Conservation (phyloP, 441 rosid genomes). For the Bruguiera hainesii region DNA sequence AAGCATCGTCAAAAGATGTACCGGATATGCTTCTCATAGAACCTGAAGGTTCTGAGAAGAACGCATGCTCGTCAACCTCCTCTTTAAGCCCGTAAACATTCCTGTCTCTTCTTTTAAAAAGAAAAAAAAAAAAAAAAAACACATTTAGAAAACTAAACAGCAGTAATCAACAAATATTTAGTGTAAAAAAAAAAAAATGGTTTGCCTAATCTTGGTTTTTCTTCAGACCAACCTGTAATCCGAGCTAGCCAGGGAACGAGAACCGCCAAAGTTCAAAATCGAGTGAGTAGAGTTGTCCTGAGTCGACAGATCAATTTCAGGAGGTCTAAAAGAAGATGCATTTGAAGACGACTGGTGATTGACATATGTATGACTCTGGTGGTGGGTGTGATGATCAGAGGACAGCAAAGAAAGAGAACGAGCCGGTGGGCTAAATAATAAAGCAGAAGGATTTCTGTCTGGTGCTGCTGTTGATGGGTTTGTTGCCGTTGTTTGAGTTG, state of each 20-base stretch:
- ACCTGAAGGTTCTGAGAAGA: constrained; percentile 70
- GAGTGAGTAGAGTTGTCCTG: constrained; percentile 36
- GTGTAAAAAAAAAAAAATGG: not conserved
- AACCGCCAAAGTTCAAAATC: constrained; percentile 44
- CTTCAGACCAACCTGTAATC: constrained; percentile 48
- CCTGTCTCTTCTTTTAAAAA: constrained; percentile 36
- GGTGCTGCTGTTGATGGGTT: constrained; percentile 26
- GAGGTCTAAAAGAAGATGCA: constrained; percentile 31
- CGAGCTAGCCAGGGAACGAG: constrained; percentile 31
- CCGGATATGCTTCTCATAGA: constrained; percentile 57
- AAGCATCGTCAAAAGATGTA: constrained; percentile 64
- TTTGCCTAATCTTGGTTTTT: not conserved
- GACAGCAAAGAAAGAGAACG: constrained; percentile 33
- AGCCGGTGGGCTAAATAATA: constrained; percentile 19
- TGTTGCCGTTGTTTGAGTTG: constrained; percentile 32
- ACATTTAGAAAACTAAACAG: constrained; percentile 1
- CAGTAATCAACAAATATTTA: not conserved
- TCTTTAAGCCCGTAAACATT: constrained; percentile 55
- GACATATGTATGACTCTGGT: constrained; percentile 24
- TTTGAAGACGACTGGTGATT: constrained; percentile 32
- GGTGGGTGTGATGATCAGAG: constrained; percentile 27
- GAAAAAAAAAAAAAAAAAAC: not conserved
- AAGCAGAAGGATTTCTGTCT: constrained; percentile 24
- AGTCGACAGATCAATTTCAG: constrained; percentile 28
- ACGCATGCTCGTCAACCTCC: constrained; percentile 59